phyloP scores from a whole-genome alignment of 225 moss, liverwort and hornwort genomes.

The Takakia lepidozioides region DNA sequence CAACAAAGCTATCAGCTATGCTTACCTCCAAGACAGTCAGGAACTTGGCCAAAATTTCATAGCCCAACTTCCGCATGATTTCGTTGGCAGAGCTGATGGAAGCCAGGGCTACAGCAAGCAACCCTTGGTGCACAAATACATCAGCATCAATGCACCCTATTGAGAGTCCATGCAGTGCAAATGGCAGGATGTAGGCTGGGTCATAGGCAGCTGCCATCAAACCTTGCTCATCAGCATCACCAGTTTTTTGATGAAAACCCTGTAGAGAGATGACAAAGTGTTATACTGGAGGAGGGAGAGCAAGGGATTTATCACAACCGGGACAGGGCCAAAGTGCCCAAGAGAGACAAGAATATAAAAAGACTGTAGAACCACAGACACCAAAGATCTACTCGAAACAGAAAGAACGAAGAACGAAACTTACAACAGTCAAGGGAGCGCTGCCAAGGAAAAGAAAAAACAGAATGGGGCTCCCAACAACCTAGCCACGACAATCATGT shows the following conservation, averaged over 20 bases:
- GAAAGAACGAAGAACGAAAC: no score
- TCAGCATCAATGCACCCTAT: constrained; percentile 65
- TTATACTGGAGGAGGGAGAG: no score
- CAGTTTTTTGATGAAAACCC: constrained; percentile 19
- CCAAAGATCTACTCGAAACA: no score
- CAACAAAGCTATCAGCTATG: no score
- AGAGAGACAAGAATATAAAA: no score
- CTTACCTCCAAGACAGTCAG: constrained; percentile 66
- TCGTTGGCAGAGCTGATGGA: constrained; percentile 80
- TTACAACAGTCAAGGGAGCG: no score
- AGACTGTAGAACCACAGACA: no score
- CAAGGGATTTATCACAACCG: no score
- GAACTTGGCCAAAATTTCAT: constrained; percentile 75
- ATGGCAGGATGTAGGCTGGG: constrained; percentile 79
- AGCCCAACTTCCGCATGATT: constrained; percentile 73
- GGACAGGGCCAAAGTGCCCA: no score
- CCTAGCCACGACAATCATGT: no score
- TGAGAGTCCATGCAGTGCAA: constrained; percentile 70
- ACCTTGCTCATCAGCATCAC: constrained; percentile 28
- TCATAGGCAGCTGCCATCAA: constrained; percentile 74
- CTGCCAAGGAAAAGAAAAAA: no score
- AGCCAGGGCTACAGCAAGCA: constrained; percentile 70
- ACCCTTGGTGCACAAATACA: constrained; percentile 79
- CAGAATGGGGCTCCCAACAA: no score
- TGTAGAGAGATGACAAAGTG: constrained; percentile 1